phyloP scores from a whole-genome alignment of 345 rosid genomes.

The Euphorbia tirucalli region DNA sequence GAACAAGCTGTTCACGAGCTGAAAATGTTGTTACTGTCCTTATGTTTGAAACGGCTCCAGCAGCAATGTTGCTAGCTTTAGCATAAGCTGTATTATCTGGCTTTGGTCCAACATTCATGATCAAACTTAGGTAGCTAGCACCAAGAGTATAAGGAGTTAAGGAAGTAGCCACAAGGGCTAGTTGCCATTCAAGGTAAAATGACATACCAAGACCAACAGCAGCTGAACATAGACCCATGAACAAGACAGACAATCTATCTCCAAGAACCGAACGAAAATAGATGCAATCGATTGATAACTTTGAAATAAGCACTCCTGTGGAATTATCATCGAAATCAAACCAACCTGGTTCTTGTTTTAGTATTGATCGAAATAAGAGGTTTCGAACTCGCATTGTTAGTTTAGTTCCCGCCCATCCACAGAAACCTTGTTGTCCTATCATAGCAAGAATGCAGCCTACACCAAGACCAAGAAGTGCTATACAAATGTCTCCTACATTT shows the following conservation, averaged over 20 bases:
- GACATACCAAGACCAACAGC: conserved; percentile 56
- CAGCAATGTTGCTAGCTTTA: conserved; percentile 65
- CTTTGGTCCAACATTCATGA: conserved; percentile 60
- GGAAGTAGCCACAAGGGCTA: conserved; percentile 51
- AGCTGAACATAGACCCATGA: conserved; percentile 68
- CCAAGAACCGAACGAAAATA: conserved; percentile 60
- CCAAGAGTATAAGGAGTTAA: conserved; percentile 65
- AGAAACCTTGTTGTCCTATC: conserved; percentile 70
- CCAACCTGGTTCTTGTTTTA: conserved; percentile 74
- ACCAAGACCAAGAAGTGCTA: conserved; percentile 51
- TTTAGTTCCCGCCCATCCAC: conserved; percentile 69
- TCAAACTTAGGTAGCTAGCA: conserved; percentile 64
- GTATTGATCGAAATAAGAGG: conserved; percentile 49
- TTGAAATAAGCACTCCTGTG: conserved; percentile 52
- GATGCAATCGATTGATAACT: conserved; percentile 48
- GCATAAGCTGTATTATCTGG: conserved; percentile 51
- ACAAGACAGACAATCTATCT: conserved; percentile 54
- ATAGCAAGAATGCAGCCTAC: conserved; percentile 48
- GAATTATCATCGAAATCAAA: conserved; percentile 62
- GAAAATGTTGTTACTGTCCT: conserved; percentile 64
- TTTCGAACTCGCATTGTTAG: conserved; percentile 49
- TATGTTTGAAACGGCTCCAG: conserved; percentile 60
- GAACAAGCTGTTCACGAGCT: conserved; percentile 53
- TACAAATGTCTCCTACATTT: conserved; percentile 36
- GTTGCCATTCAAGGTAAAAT: conserved; percentile 41